Conservation (phyloP, 495 filamentous ascomycete species). For the Hyphodiscus hymeniophilus region DNA sequence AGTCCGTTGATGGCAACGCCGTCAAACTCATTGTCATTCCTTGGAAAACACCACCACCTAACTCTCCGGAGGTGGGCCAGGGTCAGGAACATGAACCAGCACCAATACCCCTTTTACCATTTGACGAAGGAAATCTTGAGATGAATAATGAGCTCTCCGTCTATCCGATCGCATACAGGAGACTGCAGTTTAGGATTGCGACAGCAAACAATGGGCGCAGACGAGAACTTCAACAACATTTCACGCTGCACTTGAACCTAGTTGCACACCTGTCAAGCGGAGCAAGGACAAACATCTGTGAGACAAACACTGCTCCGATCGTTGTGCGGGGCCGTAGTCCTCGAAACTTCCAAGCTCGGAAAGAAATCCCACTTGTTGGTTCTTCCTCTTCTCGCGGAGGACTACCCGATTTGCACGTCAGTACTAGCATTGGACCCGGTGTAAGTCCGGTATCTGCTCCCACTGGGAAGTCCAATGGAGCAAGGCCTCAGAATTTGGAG, state of each 20-base stretch:
- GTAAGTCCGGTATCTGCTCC: conserved; percentile 22
- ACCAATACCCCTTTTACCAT: conserved; percentile 65
- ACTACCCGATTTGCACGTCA: conserved; percentile 25
- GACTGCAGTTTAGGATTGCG: conserved; percentile 79
- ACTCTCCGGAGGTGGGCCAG: conserved; percentile 48
- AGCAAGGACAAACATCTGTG: conserved; percentile 56
- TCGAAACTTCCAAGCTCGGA: conserved; percentile 69
- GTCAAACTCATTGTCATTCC: conserved; percentile 92
- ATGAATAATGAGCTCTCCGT: conserved; percentile 66
- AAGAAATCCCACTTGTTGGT: conserved; percentile 65
- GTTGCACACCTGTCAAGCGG: conserved; percentile 64
- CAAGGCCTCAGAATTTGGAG: conserved; percentile 39
- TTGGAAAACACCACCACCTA: conserved; percentile 86
- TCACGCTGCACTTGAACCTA: conserved; percentile 66
- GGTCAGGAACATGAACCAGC: conserved; percentile 46
- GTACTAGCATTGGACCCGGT: conserved; percentile 6
- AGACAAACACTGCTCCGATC: conserved; percentile 65
- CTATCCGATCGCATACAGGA: conserved; percentile 83
- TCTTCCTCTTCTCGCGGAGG: conserved; percentile 60
- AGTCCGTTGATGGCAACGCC: conserved; percentile 81
- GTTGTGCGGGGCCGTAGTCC: conserved; percentile 73
- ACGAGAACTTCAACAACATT: conserved; percentile 77
- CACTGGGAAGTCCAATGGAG: conserved; percentile 39
- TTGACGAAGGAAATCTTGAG: conserved; percentile 40
- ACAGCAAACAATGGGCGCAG: conserved; percentile 65